Conservation (phyloP, 352 stramenopile genomes). For the Pythium plurisporium region DNA sequence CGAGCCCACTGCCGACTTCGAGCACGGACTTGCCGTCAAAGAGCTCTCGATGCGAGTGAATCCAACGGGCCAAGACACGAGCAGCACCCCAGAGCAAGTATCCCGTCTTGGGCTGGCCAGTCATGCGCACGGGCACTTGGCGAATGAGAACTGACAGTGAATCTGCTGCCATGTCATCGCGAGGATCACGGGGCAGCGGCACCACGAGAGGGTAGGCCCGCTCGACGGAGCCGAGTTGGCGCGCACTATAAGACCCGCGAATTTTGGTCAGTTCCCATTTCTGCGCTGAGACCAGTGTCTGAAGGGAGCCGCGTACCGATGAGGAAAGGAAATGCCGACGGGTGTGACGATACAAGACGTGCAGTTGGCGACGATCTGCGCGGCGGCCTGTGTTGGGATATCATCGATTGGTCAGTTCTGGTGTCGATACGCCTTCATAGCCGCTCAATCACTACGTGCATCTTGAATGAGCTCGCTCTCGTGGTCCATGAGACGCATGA, state of each 20-base stretch:
- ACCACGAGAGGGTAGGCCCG: constrained; percentile 49
- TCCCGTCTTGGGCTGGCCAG: constrained; percentile 78
- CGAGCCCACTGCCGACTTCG: constrained; percentile 80
- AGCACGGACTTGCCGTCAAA: constrained; percentile 70
- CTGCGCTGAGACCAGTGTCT: no score
- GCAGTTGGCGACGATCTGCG: constrained; percentile 62
- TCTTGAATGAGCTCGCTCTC: constrained; percentile 72
- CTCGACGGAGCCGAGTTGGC: constrained; percentile 55
- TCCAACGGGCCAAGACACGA: constrained; percentile 76
- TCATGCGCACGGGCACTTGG: constrained; percentile 80
- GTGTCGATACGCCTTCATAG: not conserved
- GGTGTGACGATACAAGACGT: constrained; percentile 37
- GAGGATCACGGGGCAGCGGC: constrained; percentile 53
- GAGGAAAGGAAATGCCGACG: constrained; percentile 66
- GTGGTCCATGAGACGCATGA: constrained; percentile 80
- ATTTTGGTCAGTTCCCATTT: no score
- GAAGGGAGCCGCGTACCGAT: constrained; percentile 13
- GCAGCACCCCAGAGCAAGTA: constrained; percentile 82
- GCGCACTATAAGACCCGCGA: constrained; percentile 24
- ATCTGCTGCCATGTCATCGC: constrained; percentile 32
- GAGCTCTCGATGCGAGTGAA: constrained; percentile 71
- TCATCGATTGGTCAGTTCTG: no score
- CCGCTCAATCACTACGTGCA: constrained; percentile 20
- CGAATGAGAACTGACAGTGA: constrained; percentile 64
- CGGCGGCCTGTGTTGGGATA: constrained; percentile 67